phyloP scores from a whole-genome alignment of 1,284 basidiomycete genomes.

The Cronartium quercuum region DNA sequence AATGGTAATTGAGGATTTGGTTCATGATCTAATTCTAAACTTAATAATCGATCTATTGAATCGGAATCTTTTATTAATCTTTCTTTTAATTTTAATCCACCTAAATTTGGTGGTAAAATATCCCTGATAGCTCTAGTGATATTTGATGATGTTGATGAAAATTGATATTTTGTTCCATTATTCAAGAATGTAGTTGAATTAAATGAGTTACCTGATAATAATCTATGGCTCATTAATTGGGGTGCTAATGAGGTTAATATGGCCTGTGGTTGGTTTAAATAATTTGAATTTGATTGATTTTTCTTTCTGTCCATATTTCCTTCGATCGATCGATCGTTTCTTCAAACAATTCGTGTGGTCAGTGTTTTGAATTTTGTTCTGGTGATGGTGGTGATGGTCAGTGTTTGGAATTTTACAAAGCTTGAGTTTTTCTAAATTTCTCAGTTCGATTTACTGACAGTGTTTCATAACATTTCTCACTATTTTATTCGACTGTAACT shows the following conservation, averaged over 20 bases:
- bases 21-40: constrained; percentile 36
- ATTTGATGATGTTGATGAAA: not conserved
- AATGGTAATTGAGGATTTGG: constrained; percentile 50
- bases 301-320: not conserved
- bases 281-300: not conserved
- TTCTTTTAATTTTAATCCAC: constrained; percentile 3
- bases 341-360: not conserved
- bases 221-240: constrained; percentile 11
- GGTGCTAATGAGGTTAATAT: constrained; percentile 24
- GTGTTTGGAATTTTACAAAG: too few relatives aligned
- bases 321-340: not conserved
- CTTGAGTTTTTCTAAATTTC: not conserved
- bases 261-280: not conserved
- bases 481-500: too few relatives aligned
- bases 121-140: not conserved
- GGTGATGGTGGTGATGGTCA: too few relatives aligned
- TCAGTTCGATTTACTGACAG: too few relatives aligned
- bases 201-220: not conserved
- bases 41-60: constrained; percentile 43
- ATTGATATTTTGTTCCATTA: not conserved
- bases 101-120: not conserved
- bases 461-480: too few relatives aligned
- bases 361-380: not conserved
- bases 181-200: not conserved
- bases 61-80: constrained; percentile 34